Evolutionary conservation across 2,329 filamentous ascomycete genomes (phyloP).

Genomic region (Colletotrichum karsti): DNA sequence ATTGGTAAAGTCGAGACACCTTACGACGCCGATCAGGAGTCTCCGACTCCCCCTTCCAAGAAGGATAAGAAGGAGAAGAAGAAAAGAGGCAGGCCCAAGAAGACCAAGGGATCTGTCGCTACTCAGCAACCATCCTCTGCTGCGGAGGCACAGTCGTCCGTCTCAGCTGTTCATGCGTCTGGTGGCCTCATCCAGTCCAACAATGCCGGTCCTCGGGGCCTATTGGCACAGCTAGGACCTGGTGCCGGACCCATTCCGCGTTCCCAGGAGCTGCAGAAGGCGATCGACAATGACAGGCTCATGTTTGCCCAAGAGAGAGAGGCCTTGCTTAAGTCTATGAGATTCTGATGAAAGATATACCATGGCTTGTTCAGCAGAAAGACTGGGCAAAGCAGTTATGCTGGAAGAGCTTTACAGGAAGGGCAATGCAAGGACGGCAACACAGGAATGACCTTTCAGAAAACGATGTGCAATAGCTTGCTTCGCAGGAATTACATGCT

Average conservation of each 20-base stretch:
- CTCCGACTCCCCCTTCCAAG: neutral
- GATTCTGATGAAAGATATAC: neutral
- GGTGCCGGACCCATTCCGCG: neutral
- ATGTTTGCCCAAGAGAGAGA: conserved; percentile 8
- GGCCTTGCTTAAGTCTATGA: conserved; percentile 20
- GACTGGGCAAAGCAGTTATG: too few species aligned
- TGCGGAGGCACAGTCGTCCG: neutral
- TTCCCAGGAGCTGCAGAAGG: neutral
- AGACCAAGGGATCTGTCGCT: neutral
- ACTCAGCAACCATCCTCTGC: neutral
- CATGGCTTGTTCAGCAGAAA: neutral
- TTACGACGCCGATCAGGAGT: conserved; percentile 1
- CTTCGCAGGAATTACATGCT: too few species aligned
- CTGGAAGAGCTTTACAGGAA: too few species aligned
- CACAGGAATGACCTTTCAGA: too few species aligned
- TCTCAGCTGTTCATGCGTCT: neutral
- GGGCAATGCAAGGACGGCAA: too few species aligned
- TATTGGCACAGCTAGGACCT: neutral
- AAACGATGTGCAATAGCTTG: too few species aligned
- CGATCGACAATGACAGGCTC: conserved; percentile 4
- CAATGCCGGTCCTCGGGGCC: neutral
- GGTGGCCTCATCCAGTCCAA: neutral
- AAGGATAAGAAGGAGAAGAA: conserved; percentile 5
- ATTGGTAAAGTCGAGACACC: conserved; percentile 13
- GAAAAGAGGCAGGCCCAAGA: conserved; percentile 6